Percentiles rank a stretch among this genome's conserved stretches.
These are phyloP conservation scores for Dysphania ambrosioides DNA, from an alignment of 148 eudicot genomes.

Conservation along the genomic window DNA sequence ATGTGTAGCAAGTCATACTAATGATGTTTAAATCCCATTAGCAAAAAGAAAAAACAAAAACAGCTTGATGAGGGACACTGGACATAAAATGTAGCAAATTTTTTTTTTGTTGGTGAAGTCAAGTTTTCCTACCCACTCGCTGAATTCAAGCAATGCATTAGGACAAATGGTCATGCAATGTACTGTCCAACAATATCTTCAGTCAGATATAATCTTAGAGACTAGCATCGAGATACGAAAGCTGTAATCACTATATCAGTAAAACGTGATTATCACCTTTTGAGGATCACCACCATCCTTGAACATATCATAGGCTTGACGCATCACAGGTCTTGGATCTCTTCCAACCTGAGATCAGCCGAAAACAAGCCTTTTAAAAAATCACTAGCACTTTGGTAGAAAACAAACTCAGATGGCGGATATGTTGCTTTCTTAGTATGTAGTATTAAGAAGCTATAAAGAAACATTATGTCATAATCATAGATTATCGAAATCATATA, in stretches of 20 bases:
- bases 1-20: neutral
- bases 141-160: neutral
- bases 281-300: constrained; percentile 91
- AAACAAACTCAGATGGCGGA: neutral
- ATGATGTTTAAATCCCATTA: neutral
- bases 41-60: neutral
- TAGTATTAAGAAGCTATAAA: neutral
- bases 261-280: constrained; percentile 40
- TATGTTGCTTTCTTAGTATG: neutral
- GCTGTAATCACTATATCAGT: neutral
- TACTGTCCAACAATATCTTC: neutral
- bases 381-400: neutral
- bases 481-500: no score
- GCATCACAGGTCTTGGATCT: constrained; percentile 93
- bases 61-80: neutral
- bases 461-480: no score
- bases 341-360: constrained; percentile 57
- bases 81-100: neutral
- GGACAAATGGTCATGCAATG: neutral
- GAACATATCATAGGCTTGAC: constrained; percentile 66
- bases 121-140: neutral
- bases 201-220: neutral
- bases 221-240: neutral
- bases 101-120: neutral
- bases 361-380: neutral